phyloP scores from a whole-genome alignment of 148 eudicot species.

The Bassia scoparia region DNA sequence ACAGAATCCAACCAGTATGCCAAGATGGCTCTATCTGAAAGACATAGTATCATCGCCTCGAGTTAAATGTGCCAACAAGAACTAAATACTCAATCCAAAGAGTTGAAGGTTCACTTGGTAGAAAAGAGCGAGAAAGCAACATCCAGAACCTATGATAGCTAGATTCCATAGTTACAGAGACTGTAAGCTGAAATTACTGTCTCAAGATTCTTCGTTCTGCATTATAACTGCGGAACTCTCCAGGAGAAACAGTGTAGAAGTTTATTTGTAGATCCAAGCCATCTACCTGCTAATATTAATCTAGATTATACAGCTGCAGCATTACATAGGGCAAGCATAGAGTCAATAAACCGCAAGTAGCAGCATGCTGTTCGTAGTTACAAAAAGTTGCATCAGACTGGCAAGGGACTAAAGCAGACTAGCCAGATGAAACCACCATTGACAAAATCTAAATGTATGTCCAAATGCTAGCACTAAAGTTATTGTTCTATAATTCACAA shows the following conservation, averaged over 20 bases:
- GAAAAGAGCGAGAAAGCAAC: constrained; percentile 3
- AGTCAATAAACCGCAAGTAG: constrained; percentile 18
- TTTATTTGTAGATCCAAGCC: constrained; percentile 23
- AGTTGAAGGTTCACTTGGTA: constrained; percentile 47
- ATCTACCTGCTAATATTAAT: constrained; percentile 10
- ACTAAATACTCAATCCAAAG: constrained; percentile 77
- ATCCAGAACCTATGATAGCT: constrained; percentile 5
- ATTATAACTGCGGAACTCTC: constrained; percentile 3
- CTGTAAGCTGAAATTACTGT: constrained; percentile 15
- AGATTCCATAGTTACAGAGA: background rate
- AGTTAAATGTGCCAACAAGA: constrained; percentile 80
- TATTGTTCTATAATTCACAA: background rate
- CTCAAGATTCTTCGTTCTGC: constrained; percentile 20
- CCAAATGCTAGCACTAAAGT: background rate
- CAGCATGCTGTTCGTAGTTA: constrained; percentile 2
- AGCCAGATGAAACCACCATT: background rate
- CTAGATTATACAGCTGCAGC: constrained; percentile 12
- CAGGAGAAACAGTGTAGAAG: constrained; percentile 16
- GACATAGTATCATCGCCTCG: constrained; percentile 96
- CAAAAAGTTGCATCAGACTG: constrained; percentile 7
- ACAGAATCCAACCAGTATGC: constrained; percentile 57
- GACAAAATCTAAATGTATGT: background rate
- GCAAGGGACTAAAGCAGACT: background rate
- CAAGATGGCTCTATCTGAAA: constrained; percentile 71
- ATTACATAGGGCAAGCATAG: constrained; percentile 1